phyloP scores from a whole-genome alignment of 2,329 filamentous ascomycete species.

The Clonostachys chloroleuca region DNA sequence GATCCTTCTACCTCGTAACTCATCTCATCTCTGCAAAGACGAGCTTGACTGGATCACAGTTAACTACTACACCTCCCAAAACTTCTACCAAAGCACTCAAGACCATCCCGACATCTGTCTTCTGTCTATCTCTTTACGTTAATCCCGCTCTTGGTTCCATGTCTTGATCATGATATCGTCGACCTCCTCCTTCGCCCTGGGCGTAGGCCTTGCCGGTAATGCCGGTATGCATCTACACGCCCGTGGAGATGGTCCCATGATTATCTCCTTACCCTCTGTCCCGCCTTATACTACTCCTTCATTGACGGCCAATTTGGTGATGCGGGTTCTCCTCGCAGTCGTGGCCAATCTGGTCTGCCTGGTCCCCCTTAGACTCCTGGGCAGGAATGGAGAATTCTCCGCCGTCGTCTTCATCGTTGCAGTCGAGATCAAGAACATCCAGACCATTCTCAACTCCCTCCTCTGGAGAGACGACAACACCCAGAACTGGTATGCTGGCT shows the following conservation, averaged over 20 bases:
- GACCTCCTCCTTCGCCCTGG: not conserved
- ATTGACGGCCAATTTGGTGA: slow-evolving; percentile 39
- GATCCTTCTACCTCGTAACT: too few species aligned
- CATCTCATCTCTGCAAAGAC: too few species aligned
- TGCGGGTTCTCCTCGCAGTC: slow-evolving; percentile 40
- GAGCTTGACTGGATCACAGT: too few species aligned
- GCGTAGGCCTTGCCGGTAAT: not conserved
- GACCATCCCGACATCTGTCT: too few species aligned
- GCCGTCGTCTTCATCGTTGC: slow-evolving; percentile 43
- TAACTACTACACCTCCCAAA: not conserved
- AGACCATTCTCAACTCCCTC: slow-evolving; percentile 43
- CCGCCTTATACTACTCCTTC: slow-evolving; percentile 17
- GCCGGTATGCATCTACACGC: not conserved
- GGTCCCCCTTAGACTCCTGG: slow-evolving; percentile 46
- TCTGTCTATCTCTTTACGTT: not conserved
- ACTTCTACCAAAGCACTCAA: not conserved
- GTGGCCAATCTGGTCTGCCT: slow-evolving; percentile 38
- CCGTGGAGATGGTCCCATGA: slow-evolving; percentile 6
- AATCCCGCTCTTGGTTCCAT: not conserved
- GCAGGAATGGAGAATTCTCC: slow-evolving; percentile 48
- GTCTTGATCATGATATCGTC: slow-evolving; percentile 1
- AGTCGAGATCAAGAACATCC: slow-evolving; percentile 39
- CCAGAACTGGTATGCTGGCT: slow-evolving; percentile 43
- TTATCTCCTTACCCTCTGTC: slow-evolving; percentile 10
- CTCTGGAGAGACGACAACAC: slow-evolving; percentile 50